Evolutionary conservation across 176 grass and related monocot species (phyloP), one percentile per base, ranked within the genome.

Genomic region (Eleusine indica): DNA sequence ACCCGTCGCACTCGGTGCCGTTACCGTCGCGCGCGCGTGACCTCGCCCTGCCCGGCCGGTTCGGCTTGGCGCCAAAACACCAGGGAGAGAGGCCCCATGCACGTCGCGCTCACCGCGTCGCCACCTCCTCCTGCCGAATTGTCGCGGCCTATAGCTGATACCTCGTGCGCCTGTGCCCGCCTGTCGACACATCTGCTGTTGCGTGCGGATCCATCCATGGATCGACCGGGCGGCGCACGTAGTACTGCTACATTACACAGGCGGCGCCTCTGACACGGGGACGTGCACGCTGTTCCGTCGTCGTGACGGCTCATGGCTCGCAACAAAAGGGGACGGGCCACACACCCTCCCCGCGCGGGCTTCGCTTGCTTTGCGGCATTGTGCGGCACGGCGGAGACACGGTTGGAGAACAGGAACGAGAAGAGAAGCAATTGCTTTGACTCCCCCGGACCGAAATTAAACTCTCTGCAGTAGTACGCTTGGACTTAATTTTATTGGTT

Each of bases 81-180:
- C 40, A 14, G 19, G 29, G 48, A 9, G 53, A 9, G 14, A 15
- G 5, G 10, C 15, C 15, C 15, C 10, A 28, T 57, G 48, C 69
- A 9, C 70, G 74, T 87, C 73, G 73, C 80, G 44, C 25, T 83
- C 86, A 5, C 66, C 28, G 61, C 37, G 47, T 72, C 78, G 78
- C 78, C 83, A 82, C 88, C 83, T 78, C 83, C 73, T 86, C 67
- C 47, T 74, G 79, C 88, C 83, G 73, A 82, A 72, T 78, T 90
- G 83, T 90, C 83, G 83, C 79, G 73, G 83, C 73, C 83, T 48
- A 25, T 25, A 25, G 25, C 25, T 25, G 25, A 25, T 25, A 77
- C 38, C 73, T 86, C 83, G 73, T 89, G 88, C 78, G 88, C 78
- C 72, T 62, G 49, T 30, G 70, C 53, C 53, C 63, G 71, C 54